These are phyloP conservation scores for Phaeotremella skinneri DNA, from an alignment of 768 basidiomycete species.

Conservation along the genomic window DNA sequence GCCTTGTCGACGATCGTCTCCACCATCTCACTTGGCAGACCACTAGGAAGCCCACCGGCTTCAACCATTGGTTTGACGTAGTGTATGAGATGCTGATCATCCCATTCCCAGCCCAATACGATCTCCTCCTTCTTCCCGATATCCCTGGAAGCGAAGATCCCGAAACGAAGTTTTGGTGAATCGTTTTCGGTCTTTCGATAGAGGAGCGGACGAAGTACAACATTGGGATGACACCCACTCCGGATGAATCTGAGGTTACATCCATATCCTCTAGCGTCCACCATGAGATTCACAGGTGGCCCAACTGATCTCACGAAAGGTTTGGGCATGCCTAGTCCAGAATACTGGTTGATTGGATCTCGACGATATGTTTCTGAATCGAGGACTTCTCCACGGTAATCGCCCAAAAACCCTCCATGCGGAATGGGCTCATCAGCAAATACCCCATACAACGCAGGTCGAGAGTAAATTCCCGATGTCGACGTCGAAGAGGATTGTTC, in stretches of 20 bases:
- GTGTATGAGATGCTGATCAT: slow-evolving; percentile 84
- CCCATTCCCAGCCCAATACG: slow-evolving; percentile 94
- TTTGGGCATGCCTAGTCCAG: slow-evolving; percentile 69
- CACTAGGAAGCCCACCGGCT: slow-evolving; percentile 52
- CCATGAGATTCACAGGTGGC: slow-evolving; percentile 69
- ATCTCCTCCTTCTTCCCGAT: slow-evolving; percentile 79
- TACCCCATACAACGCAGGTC: slow-evolving; percentile 58
- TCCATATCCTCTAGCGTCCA: slow-evolving; percentile 75
- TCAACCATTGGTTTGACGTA: slow-evolving; percentile 53
- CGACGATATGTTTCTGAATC: slow-evolving; percentile 67
- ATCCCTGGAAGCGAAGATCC: slow-evolving; percentile 73
- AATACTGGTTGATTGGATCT: slow-evolving; percentile 84
- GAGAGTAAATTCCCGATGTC: slow-evolving; percentile 38
- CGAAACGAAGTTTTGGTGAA: slow-evolving; percentile 62
- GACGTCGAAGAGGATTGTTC: slow-evolving; percentile 19
- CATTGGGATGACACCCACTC: slow-evolving; percentile 66
- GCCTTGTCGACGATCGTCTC: slow-evolving; percentile 26
- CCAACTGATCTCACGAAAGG: slow-evolving; percentile 77
- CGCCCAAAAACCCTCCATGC: slow-evolving; percentile 61
- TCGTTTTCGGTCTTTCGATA: slow-evolving; percentile 43
- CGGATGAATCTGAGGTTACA: slow-evolving; percentile 64
- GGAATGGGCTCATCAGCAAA: slow-evolving; percentile 65
- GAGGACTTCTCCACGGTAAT: slow-evolving; percentile 64
- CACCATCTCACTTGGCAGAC: slow-evolving; percentile 5
- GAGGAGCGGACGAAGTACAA: slow-evolving; percentile 61